A percentile compares a stretch with the other conserved stretches of the same genome.
Conservation (phyloP, 192 early-diverging fungal species). For the Phlyctochytrium bullatum region DNA sequence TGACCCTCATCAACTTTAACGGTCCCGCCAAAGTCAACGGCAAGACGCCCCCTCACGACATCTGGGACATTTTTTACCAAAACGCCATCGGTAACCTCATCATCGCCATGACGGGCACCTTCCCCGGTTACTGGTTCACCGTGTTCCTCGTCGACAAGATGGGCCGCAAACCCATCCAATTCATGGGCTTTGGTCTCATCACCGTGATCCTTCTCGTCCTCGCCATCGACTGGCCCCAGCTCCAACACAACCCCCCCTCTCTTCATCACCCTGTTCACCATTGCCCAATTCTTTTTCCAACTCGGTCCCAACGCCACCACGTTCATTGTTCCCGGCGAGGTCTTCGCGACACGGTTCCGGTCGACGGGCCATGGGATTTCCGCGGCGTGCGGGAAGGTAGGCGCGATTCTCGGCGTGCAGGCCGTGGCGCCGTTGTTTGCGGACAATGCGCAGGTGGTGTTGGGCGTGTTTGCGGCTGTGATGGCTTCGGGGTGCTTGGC, state of each 20-base stretch:
- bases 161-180: conserved; percentile 83
- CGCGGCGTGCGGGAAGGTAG: conserved; percentile 65
- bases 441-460: conserved; percentile 26
- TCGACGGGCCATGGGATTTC: conserved; percentile 71
- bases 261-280: conserved; percentile 62
- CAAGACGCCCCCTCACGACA: background rate
- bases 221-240: conserved; percentile 17
- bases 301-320: conserved; percentile 94
- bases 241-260: background rate
- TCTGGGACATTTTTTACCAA: conserved; percentile 53
- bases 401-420: conserved; percentile 55
- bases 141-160: conserved; percentile 78
- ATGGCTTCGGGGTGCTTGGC: conserved; percentile 43
- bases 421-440: conserved; percentile 45
- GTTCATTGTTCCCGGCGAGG: conserved; percentile 71
- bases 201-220: conserved; percentile 65
- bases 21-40: background rate
- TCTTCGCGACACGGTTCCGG: conserved; percentile 66
- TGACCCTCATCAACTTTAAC: conserved; percentile 16
- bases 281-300: conserved; percentile 74
- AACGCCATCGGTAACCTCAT: conserved; percentile 77
- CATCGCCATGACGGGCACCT: conserved; percentile 58
- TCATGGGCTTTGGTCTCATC: conserved; percentile 75
- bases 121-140: conserved; percentile 91
- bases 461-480: conserved; percentile 68